These are phyloP conservation scores for Malassezia restricta DNA, from an alignment of 1,284 basidiomycete species.

Conservation along the genomic window DNA sequence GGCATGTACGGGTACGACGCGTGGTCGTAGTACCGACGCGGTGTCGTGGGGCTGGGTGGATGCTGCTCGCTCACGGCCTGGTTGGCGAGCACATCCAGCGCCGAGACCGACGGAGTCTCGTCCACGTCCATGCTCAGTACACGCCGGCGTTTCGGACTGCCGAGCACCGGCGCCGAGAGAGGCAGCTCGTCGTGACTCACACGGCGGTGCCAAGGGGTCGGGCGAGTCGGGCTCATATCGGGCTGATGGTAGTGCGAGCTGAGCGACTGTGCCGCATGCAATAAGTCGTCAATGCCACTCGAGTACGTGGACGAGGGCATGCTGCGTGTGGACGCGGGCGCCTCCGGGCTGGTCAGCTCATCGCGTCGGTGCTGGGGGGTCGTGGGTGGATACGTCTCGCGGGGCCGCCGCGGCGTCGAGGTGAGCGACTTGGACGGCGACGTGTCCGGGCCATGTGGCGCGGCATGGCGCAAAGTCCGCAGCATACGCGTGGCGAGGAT, in stretches of 20 bases:
- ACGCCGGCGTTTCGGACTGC: conserved; percentile 40
- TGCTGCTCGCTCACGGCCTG: conserved; percentile 38
- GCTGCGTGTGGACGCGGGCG: conserved; percentile 1
- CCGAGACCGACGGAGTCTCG: conserved; percentile 11
- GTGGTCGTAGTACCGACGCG: background rate
- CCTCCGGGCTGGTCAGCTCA: background rate
- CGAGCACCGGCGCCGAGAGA: conserved; percentile 18
- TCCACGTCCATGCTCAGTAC: conserved; percentile 27
- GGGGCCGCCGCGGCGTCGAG: background rate
- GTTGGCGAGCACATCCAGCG: conserved; percentile 43
- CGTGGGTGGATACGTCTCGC: background rate
- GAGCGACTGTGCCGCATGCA: conserved; percentile 42
- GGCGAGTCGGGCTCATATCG: background rate
- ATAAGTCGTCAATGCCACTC: conserved; percentile 42
- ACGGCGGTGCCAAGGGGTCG: background rate
- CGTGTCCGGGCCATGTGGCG: background rate
- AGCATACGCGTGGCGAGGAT: conserved; percentile 45
- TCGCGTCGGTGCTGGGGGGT: conserved; percentile 14
- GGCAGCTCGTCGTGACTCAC: conserved; percentile 14
- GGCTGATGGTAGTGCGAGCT: background rate
- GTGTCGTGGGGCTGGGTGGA: conserved; percentile 8
- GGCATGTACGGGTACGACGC: background rate
- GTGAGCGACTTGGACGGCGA: background rate
- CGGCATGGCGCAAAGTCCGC: conserved; percentile 28
- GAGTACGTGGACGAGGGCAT: conserved; percentile 17